Conservation (phyloP, 257 asterid genomes). For the Petrea volubilis region DNA sequence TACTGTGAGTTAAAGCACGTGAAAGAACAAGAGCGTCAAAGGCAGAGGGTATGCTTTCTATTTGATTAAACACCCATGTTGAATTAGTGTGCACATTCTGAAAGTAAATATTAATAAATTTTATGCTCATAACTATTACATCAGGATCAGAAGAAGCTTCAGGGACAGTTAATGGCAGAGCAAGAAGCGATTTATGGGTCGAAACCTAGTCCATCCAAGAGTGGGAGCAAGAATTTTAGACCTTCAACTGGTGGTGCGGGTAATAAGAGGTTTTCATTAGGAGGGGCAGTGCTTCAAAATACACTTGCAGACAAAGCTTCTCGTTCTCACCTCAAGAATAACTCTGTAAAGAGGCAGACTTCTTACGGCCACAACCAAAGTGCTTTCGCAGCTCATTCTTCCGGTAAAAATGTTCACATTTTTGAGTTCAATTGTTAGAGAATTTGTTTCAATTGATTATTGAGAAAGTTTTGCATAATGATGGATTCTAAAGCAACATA, state of each 20-base stretch:
- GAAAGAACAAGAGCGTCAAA: constrained; percentile 78
- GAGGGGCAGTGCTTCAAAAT: constrained; percentile 68
- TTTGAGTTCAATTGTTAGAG: not conserved
- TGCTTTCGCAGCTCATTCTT: constrained; percentile 33
- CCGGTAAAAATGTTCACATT: constrained; percentile 41
- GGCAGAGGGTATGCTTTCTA: constrained; percentile 64
- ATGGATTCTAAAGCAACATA: not conserved
- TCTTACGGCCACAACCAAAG: constrained; percentile 30
- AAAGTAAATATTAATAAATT: constrained; percentile 2
- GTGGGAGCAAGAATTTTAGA: constrained; percentile 51
- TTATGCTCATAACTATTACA: constrained; percentile 8
- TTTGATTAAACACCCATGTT: constrained; percentile 7
- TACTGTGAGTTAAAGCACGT: constrained; percentile 63
- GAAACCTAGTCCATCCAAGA: constrained; percentile 74
- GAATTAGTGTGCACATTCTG: not conserved
- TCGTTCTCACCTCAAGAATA: constrained; percentile 34
- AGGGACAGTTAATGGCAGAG: constrained; percentile 72
- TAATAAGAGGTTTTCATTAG: constrained; percentile 62
- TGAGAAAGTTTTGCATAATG: constrained; percentile 2
- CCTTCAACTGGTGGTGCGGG: constrained; percentile 49
- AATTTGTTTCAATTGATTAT: not conserved
- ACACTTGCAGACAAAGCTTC: constrained; percentile 51
- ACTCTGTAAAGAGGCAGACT: constrained; percentile 40
- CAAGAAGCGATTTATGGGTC: constrained; percentile 87
- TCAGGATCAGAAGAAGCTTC: constrained; percentile 88